phyloP scores from a whole-genome alignment of 2,329 filamentous ascomycete genomes.

The Colletotrichum gigasporum region DNA sequence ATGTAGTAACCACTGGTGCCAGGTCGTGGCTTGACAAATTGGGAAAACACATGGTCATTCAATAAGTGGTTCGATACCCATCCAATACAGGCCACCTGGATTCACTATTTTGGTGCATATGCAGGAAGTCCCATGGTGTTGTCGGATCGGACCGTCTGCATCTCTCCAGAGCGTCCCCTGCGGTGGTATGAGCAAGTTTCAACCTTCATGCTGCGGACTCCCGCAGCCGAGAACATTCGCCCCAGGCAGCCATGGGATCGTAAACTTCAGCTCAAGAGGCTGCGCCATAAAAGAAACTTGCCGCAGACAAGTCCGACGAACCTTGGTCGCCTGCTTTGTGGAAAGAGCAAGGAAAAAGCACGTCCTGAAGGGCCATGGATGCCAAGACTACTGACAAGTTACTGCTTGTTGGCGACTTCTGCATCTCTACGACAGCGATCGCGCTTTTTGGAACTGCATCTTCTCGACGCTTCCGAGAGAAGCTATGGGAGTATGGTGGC shows the following conservation, averaged over 20 bases:
- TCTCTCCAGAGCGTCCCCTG: neutral
- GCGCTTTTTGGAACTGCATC: constrained; percentile 36
- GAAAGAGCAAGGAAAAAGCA: too few species aligned
- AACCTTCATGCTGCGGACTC: too few species aligned
- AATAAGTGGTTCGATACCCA: too few species aligned
- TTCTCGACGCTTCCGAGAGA: constrained; percentile 33
- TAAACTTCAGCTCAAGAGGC: neutral
- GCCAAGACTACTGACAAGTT: neutral
- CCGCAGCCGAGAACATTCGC: too few species aligned
- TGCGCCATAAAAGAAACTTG: too few species aligned
- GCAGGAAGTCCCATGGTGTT: neutral
- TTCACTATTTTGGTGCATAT: neutral
- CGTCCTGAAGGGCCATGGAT: too few species aligned
- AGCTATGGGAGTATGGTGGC: constrained; percentile 40
- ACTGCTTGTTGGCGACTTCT: constrained; percentile 34
- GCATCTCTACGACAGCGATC: constrained; percentile 9
- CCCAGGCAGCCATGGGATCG: neutral
- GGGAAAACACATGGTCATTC: too few species aligned
- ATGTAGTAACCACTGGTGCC: too few species aligned
- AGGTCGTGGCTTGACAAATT: too few species aligned
- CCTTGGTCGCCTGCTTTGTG: too few species aligned
- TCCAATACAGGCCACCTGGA: neutral
- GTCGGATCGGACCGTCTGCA: neutral
- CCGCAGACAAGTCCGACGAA: too few species aligned
- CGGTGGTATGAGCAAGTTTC: constrained; percentile 29